Base-by-base conservation (phyloP, 768 basidiomycete species). In the Daedaleopsis sinensis region DNA sequence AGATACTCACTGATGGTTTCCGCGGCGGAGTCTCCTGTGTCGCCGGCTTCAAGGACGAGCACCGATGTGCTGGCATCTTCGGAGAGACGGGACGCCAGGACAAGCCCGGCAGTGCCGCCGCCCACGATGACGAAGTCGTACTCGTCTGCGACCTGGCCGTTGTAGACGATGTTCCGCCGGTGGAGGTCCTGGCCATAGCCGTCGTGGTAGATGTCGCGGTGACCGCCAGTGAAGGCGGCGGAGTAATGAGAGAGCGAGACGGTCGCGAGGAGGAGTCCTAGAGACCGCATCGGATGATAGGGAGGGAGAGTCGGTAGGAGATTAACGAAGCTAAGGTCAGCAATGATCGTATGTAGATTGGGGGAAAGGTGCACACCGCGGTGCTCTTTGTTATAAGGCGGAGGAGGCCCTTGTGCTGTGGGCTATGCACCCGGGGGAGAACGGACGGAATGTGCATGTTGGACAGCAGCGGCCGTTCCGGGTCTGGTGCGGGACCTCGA, bases 121-220 rank as follows among this genome's bases (percentile, higher is more conserved):
- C 81, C 81, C 18, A 73, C 76, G 64, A 82, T 77, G 58, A 88
- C 77, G 68, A 82, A 86, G 74, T 87, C 86, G 67, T 83, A 87
- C 0, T 79, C 67, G 46, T 65, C 59, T 8, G 77, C 74, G 43
- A 80, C 68, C 39, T 76, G 71, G 39, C 74, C 73, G 37, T 77
- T 68, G 55, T 74, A 69, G 52, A 82, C 73, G 65, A 81, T 79
- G 58, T 76, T 77, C 24, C 80, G 74, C 42, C 67, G 67, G 63
- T 60, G 56, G 55, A 67, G 58, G 1, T 65, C 59, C 47, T 49
- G 54, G 42, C 23, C 42, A 21, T 36, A 39, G 58, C 42, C 13
- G 50, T 62, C 62, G 58, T 59, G 65, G 49, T 60, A 59, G 52
- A 65, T 58, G 61, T 68, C 68, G 58, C 59, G 66, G 56, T 68